A percentile compares a stretch with the other conserved stretches of the same genome.
Evolutionary conservation across 202 grass and related monocot species (phyloP).

Genomic region (Digitaria exilis): DNA sequence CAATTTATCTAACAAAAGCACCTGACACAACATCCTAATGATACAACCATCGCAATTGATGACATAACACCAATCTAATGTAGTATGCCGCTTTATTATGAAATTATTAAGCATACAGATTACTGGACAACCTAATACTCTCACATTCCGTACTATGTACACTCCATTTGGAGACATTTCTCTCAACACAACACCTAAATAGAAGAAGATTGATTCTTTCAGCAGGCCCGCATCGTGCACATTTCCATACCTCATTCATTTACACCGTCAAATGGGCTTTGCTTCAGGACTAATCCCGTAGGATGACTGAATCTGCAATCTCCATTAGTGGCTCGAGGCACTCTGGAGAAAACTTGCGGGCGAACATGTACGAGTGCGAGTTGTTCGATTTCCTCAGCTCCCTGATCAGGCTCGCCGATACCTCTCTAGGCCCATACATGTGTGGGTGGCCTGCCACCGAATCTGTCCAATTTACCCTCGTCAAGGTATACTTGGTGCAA

Average conservation of each 20-base stretch:
- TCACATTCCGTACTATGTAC: conserved; percentile 52
- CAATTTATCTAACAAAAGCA: neutral
- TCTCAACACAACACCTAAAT: conserved; percentile 55
- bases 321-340: conserved; percentile 79
- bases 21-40: neutral
- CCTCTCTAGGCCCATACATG: conserved; percentile 61
- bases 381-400: conserved; percentile 79
- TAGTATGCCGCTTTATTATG: conserved; percentile 52
- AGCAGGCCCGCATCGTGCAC: neutral
- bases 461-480: conserved; percentile 94
- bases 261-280: conserved; percentile 26
- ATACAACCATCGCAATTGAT: neutral
- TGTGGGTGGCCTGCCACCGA: conserved; percentile 83
- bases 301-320: conserved; percentile 70
- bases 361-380: conserved; percentile 77
- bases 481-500: conserved; percentile 79
- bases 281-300: conserved; percentile 62
- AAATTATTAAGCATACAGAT: conserved; percentile 49
- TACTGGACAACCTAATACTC: conserved; percentile 41
- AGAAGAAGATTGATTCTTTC: conserved; percentile 35
- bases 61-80: conserved; percentile 16
- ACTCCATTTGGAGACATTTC: conserved; percentile 46
- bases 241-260: conserved; percentile 47
- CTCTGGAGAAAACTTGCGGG: conserved; percentile 81
- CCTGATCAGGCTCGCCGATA: conserved; percentile 60